A percentile compares a stretch with the other conserved stretches of the same genome.
Evolutionary conservation across 768 basidiomycete species (phyloP).

Genomic region (Strobilomyces echinocephalus): DNA sequence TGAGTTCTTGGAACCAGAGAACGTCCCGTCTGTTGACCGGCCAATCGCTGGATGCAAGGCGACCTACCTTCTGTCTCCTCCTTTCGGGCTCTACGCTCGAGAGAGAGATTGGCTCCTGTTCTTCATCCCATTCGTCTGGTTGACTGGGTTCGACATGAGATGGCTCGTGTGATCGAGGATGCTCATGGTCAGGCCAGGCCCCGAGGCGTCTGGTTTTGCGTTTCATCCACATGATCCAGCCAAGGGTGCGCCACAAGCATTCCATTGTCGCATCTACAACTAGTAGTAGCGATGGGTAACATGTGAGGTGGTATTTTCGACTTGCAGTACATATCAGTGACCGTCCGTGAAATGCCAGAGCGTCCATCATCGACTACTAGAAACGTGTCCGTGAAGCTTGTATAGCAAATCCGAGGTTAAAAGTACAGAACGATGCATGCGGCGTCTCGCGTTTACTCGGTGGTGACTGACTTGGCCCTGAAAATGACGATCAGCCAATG

Average conservation of each 20-base stretch:
- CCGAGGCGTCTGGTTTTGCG: not conserved
- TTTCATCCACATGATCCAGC: not conserved
- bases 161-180: not conserved
- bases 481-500: conserved; percentile 9
- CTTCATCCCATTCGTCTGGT: not conserved
- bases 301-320: not conserved
- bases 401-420: conserved; percentile 8
- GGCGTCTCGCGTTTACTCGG: conserved; percentile 44
- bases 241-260: not conserved
- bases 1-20: not conserved
- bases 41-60: not conserved
- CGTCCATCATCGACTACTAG: conserved; percentile 27
- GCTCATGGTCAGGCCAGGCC: too few relatives aligned
- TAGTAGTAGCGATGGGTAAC: not conserved
- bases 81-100: not conserved
- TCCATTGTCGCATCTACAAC: not conserved
- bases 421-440: conserved; percentile 14
- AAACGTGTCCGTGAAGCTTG: conserved; percentile 20
- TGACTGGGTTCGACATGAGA: not conserved
- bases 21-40: not conserved
- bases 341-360: conserved; percentile 24
- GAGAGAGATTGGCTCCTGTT: not conserved
- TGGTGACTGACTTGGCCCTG: conserved; percentile 75
- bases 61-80: not conserved
- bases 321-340: conserved; percentile 1